Evolutionary conservation across 2,329 filamentous ascomycete species (phyloP).

Genomic region (Orbilia oligospora): DNA sequence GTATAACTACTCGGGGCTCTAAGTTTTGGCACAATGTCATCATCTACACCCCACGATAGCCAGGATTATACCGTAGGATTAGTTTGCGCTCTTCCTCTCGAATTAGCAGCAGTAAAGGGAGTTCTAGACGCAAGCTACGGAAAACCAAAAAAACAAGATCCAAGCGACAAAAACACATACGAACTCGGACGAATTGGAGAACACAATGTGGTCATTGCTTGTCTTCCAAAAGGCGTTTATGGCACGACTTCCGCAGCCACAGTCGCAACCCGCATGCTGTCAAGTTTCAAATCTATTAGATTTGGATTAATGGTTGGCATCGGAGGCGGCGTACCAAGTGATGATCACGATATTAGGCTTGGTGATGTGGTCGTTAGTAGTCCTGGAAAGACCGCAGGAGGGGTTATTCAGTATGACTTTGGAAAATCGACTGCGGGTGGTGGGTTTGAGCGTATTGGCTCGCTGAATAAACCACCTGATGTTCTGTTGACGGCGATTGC

Average conservation of each 20-base stretch:
- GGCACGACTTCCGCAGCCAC: conserved; percentile 64
- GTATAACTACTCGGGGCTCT: not conserved
- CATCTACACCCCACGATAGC: not conserved
- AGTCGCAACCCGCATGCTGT: conserved; percentile 63
- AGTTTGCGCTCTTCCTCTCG: conserved; percentile 48
- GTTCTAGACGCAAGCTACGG: conserved; percentile 37
- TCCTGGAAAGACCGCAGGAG: not conserved
- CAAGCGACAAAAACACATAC: conserved; percentile 62
- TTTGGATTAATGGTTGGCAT: conserved; percentile 64
- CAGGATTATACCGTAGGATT: conserved; percentile 34
- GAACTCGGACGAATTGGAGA: conserved; percentile 63
- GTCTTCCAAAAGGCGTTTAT: conserved; percentile 62
- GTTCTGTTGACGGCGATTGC: conserved; percentile 19
- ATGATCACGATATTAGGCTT: conserved; percentile 52
- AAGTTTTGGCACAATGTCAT: not conserved
- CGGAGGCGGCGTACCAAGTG: conserved; percentile 61
- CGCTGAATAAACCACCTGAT: conserved; percentile 35
- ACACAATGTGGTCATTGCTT: conserved; percentile 64
- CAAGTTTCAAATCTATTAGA: conserved; percentile 63
- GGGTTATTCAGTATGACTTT: conserved; percentile 33
- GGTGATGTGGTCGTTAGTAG: conserved; percentile 28
- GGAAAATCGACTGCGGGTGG: conserved; percentile 30
- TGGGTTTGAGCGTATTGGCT: conserved; percentile 18
- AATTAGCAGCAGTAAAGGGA: conserved; percentile 20
- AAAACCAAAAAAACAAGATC: not conserved